Conservation (phyloP, 192 early-diverging fungal genomes). For the Podila clonocystis region DNA sequence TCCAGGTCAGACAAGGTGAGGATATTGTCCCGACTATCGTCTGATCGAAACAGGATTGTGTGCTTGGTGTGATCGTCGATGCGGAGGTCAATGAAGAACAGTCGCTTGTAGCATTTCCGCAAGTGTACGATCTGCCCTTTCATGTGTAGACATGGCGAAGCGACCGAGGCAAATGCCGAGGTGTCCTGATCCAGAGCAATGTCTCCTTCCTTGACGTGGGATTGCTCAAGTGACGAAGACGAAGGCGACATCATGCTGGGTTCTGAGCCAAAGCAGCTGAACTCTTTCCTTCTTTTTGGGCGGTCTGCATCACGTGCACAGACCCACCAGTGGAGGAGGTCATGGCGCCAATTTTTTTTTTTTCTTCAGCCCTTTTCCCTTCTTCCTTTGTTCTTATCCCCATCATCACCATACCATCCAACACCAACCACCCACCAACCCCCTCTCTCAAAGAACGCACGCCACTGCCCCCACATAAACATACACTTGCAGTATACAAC, state of each 20-base stretch:
- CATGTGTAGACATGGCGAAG: background rate
- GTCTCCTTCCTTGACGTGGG: no score
- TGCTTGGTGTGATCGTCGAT: conserved; percentile 16
- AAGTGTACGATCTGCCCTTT: conserved; percentile 45
- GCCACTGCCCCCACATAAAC: background rate
- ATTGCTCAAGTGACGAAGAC: no score
- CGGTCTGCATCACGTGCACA: no score
- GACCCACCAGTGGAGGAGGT: no score
- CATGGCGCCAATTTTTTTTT: background rate
- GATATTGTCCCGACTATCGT: conserved; percentile 39
- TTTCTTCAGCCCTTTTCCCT: background rate
- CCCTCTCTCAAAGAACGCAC: background rate
- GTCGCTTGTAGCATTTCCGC: conserved; percentile 35
- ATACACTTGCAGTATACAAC: background rate
- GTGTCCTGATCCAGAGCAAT: no score
- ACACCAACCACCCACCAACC: background rate
- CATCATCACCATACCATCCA: background rate
- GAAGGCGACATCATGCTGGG: no score
- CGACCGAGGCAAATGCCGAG: background rate
- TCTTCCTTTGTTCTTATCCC: background rate
- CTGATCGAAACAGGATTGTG: conserved; percentile 56
- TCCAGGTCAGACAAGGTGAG: conserved; percentile 16
- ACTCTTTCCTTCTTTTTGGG: background rate
- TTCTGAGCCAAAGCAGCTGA: no score
- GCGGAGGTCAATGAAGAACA: conserved; percentile 50